These are phyloP conservation scores for Thermomucor indicae-seudaticae DNA, from an alignment of 371 early-diverging fungal genomes.

Conservation along the genomic window DNA sequence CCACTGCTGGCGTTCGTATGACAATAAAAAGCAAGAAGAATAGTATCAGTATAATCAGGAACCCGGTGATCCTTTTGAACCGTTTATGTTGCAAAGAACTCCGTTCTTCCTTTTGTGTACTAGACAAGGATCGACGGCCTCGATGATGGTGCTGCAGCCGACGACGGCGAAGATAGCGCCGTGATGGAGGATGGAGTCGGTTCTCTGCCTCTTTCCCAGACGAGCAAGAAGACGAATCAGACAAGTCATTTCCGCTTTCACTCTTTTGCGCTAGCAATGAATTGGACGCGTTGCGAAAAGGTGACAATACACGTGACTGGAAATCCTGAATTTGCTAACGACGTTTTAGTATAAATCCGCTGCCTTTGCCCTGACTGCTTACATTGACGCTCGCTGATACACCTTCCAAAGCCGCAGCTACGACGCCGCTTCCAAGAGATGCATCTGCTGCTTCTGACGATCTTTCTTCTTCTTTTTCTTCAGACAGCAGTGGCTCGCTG, in stretches of 20 bases:
- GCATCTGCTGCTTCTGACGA: not conserved
- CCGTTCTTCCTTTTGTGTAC: too few relatives aligned
- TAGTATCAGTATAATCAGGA: not conserved
- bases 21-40: not conserved
- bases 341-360: not conserved
- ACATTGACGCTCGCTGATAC: constrained; percentile 36
- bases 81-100: too few relatives aligned
- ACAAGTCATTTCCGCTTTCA: constrained; percentile 5
- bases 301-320: constrained; percentile 3
- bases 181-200: not conserved
- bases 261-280: constrained; percentile 2
- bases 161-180: not conserved
- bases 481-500: not conserved
- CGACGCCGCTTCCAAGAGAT: constrained; percentile 12
- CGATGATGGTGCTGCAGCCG: too few relatives aligned
- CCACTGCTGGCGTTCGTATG: not conserved
- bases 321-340: constrained; percentile 6
- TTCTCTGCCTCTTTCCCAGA: too few relatives aligned
- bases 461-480: not conserved
- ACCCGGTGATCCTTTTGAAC: not conserved
- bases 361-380: constrained; percentile 3
- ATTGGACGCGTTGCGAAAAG: constrained; percentile 7
- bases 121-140: too few relatives aligned
- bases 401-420: constrained; percentile 26
- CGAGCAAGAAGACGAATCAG: constrained; percentile 7